Evolutionary conservation across 768 basidiomycete genomes (phyloP).

Genomic region (Mrakia hoshinonis): DNA sequence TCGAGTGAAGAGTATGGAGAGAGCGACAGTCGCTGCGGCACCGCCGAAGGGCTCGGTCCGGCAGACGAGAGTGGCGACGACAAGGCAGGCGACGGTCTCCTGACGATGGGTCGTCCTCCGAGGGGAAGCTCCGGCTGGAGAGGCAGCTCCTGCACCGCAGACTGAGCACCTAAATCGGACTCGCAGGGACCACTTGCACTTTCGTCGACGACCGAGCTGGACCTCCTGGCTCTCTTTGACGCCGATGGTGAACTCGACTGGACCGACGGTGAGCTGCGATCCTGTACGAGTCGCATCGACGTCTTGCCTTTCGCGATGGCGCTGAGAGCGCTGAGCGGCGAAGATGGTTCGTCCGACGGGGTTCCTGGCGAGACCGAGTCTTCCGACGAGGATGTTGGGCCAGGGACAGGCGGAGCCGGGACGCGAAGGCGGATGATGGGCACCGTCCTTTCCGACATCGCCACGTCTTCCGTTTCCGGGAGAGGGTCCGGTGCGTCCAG

Average conservation of each 20-base stretch:
- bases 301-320: background rate
- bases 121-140: background rate
- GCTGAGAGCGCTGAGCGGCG: background rate
- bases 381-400: background rate
- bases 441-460: background rate
- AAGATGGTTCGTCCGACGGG: background rate
- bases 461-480: background rate
- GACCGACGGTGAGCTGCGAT: slow-evolving; percentile 6
- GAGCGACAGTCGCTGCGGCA: background rate
- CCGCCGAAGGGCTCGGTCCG: background rate
- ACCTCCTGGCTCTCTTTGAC: background rate
- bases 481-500: background rate
- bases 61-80: background rate
- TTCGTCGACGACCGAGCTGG: background rate
- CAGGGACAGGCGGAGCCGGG: background rate
- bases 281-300: background rate
- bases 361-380: background rate
- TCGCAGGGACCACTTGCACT: too few species aligned
- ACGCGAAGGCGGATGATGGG: background rate
- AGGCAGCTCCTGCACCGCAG: too few species aligned
- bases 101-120: background rate
- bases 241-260: background rate
- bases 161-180: too few species aligned
- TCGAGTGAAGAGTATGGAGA: background rate
- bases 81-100: background rate